phyloP scores from a whole-genome alignment of 345 rosid genomes.

The Citrus inodora region DNA sequence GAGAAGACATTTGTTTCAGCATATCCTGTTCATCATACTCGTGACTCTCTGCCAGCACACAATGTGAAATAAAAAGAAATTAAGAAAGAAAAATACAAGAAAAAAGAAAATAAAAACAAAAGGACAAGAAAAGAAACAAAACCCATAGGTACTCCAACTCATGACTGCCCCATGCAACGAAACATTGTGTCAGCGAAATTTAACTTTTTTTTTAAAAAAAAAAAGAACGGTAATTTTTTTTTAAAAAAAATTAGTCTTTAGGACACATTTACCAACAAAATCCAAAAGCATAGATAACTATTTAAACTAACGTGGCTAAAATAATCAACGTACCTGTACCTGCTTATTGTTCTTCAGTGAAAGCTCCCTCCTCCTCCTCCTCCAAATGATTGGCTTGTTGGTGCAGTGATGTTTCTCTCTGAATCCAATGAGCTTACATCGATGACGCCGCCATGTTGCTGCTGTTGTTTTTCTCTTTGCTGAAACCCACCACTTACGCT shows the following conservation, averaged over 20 bases:
- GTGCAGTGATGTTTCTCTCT: constrained; percentile 34
- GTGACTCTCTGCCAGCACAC: constrained; percentile 35
- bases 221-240: neutral
- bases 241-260: neutral
- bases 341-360: neutral
- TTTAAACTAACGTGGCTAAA: neutral
- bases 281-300: neutral
- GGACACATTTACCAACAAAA: neutral
- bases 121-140: constrained; percentile 35
- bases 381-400: constrained; percentile 30
- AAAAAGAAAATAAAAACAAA: constrained; percentile 28
- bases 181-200: constrained; percentile 47
- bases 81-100: neutral
- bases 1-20: constrained; percentile 8
- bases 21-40: constrained; percentile 12
- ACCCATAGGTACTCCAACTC: constrained; percentile 31
- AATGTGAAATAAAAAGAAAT: neutral
- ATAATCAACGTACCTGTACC: neutral
- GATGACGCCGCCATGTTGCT: neutral
- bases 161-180: constrained; percentile 38
- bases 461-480: constrained; percentile 25
- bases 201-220: no score
- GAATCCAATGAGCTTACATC: constrained; percentile 36
- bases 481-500: constrained; percentile 46
- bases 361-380: constrained; percentile 22